Evolutionary conservation across 176 grass and related monocot genomes (phyloP).

Genomic region (Oropetium thomaeum): DNA sequence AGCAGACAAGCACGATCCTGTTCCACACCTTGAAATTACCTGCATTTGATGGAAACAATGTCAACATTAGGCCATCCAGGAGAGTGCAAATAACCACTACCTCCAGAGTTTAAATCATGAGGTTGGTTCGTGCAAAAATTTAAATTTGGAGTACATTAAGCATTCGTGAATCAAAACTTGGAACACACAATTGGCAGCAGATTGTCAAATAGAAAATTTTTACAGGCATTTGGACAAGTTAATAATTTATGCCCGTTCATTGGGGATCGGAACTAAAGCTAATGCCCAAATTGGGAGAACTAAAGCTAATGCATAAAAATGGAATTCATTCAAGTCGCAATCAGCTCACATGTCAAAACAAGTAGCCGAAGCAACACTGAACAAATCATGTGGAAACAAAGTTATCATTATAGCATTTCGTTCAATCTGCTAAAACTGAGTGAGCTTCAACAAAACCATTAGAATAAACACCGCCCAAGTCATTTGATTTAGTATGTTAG

Average conservation of each 20-base stretch:
- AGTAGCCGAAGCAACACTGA: background rate
- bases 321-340: background rate
- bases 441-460: too few relatives aligned
- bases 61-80: background rate
- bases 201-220: background rate
- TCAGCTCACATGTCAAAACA: background rate
- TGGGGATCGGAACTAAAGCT: background rate
- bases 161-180: background rate
- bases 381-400: background rate
- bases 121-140: too few relatives aligned
- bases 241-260: too few relatives aligned
- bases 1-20: background rate
- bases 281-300: too few relatives aligned
- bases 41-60: background rate
- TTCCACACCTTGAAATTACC: slow-evolving; percentile 11
- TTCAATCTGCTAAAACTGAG: too few relatives aligned
- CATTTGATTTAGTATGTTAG: background rate
- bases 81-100: background rate
- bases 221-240: background rate
- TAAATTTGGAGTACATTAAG: background rate
- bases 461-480: background rate
- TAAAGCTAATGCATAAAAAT: too few relatives aligned
- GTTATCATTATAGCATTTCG: background rate
- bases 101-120: too few relatives aligned
- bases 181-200: background rate